Percentiles rank a stretch among this genome's conserved stretches.
Conservation (phyloP, 176 grass and related monocot genomes). For the Avena sativa region DNA sequence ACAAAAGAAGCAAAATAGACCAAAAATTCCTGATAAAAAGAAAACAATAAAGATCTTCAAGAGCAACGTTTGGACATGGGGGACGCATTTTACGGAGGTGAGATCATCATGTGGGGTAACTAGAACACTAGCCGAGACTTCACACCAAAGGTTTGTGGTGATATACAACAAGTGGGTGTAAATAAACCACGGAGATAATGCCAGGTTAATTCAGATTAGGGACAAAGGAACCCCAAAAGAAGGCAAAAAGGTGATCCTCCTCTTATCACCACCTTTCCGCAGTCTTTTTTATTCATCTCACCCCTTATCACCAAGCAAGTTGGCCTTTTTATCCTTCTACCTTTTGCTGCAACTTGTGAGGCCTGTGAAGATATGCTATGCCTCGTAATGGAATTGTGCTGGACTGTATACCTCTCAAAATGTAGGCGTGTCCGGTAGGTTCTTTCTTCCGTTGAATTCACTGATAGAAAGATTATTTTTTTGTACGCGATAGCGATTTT, state of each 20-base stretch:
- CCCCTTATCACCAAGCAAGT: conserved; percentile 32
- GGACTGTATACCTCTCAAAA: neutral
- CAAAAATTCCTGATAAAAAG: neutral
- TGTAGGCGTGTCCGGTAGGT: neutral
- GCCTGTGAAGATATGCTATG: neutral
- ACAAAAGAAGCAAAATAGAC: neutral
- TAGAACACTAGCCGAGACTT: neutral
- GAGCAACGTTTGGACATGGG: neutral
- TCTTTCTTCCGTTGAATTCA: too few species aligned
- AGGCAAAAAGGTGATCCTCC: neutral
- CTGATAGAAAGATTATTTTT: too few species aligned
- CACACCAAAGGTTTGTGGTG: conserved; percentile 26
- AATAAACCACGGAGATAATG: conserved; percentile 57
- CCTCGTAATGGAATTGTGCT: neutral
- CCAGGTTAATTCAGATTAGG: conserved; percentile 62
- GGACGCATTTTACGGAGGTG: conserved; percentile 35
- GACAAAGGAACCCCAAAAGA: conserved; percentile 37
- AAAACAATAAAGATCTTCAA: neutral
- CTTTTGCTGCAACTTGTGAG: conserved; percentile 41
- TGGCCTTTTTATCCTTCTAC: neutral
- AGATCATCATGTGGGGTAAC: conserved; percentile 21
- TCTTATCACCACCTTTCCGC: conserved; percentile 39
- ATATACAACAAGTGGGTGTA: conserved; percentile 47
- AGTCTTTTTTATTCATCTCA: conserved; percentile 37
- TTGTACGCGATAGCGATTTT: too few species aligned